Evolutionary conservation across 495 filamentous ascomycete species (phyloP).

Genomic region (Penicillium soppii): DNA sequence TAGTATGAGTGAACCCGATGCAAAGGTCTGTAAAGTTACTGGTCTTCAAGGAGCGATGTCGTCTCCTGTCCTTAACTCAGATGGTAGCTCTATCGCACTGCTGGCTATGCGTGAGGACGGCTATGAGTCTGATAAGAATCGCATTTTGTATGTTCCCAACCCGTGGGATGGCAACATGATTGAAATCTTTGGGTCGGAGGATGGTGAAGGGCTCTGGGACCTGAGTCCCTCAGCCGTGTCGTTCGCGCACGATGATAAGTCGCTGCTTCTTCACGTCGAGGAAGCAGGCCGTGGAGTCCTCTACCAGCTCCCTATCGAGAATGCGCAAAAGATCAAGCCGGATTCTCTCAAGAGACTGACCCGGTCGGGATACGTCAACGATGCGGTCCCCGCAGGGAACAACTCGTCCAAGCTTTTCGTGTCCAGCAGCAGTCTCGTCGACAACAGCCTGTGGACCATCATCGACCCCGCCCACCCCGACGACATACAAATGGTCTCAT

Average conservation of each 20-base stretch:
- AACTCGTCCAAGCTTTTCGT: constrained; percentile 57
- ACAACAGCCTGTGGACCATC: constrained; percentile 67
- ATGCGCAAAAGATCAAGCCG: constrained; percentile 50
- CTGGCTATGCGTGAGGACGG: constrained; percentile 75
- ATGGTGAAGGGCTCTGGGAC: constrained; percentile 67
- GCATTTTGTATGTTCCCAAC: constrained; percentile 66
- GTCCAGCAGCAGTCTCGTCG: constrained; percentile 63
- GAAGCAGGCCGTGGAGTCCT: constrained; percentile 61
- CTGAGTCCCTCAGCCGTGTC: constrained; percentile 61
- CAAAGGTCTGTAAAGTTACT: constrained; percentile 36
- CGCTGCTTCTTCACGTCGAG: constrained; percentile 66
- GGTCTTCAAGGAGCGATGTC: constrained; percentile 69
- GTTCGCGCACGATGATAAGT: constrained; percentile 65
- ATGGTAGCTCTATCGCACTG: constrained; percentile 74
- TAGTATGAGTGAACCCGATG: constrained; percentile 48
- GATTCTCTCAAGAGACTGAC: constrained; percentile 57
- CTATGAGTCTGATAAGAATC: constrained; percentile 88
- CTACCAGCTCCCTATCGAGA: constrained; percentile 58
- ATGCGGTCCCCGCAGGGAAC: constrained; percentile 51
- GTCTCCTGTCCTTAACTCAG: constrained; percentile 72
- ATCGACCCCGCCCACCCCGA: constrained; percentile 49
- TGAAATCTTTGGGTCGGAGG: constrained; percentile 60
- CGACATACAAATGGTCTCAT: constrained; percentile 54
- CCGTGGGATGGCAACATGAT: constrained; percentile 55
- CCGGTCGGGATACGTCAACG: constrained; percentile 57